These are phyloP conservation scores for Tephrocybe sp. DNA, from an alignment of 768 basidiomycete species.

Conservation along the genomic window DNA sequence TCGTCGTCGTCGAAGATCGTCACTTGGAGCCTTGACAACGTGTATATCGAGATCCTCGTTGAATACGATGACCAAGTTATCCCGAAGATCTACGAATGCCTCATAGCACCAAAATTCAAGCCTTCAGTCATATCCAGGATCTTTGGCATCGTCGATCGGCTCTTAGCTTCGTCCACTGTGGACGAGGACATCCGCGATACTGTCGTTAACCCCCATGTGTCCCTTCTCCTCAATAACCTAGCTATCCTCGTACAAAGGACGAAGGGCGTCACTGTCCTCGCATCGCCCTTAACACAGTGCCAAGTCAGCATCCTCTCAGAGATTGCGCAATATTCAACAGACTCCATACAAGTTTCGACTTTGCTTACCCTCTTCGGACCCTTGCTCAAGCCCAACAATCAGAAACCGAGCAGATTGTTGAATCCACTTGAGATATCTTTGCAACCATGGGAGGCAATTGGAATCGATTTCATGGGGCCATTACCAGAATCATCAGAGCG, in stretches of 20 bases:
- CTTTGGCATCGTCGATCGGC: constrained; percentile 80
- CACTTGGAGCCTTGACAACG: constrained; percentile 64
- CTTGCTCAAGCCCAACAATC: constrained; percentile 55
- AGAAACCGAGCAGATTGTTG: constrained; percentile 23
- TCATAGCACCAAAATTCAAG: constrained; percentile 84
- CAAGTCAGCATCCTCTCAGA: constrained; percentile 81
- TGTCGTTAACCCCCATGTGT: constrained; percentile 70
- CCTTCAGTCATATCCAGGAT: constrained; percentile 76
- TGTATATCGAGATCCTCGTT: constrained; percentile 64
- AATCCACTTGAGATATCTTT: constrained; percentile 15
- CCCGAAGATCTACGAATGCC: constrained; percentile 78
- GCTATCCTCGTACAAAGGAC: constrained; percentile 65
- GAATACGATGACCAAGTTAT: constrained; percentile 68
- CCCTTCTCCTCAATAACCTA: constrained; percentile 70
- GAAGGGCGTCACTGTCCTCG: constrained; percentile 47
- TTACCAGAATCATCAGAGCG: constrained; percentile 18
- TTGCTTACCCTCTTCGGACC: constrained; percentile 77
- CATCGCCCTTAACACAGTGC: constrained; percentile 72
- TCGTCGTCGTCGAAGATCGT: constrained; percentile 36
- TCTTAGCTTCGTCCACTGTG: constrained; percentile 56
- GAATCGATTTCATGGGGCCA: too few species aligned
- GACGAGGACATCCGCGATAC: constrained; percentile 48
- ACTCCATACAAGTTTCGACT: constrained; percentile 68
- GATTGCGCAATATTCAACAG: constrained; percentile 72
- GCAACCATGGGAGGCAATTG: constrained; percentile 10